phyloP scores from a whole-genome alignment of 1,284 basidiomycete genomes.

The Cutaneotrichosporon sp. region DNA sequence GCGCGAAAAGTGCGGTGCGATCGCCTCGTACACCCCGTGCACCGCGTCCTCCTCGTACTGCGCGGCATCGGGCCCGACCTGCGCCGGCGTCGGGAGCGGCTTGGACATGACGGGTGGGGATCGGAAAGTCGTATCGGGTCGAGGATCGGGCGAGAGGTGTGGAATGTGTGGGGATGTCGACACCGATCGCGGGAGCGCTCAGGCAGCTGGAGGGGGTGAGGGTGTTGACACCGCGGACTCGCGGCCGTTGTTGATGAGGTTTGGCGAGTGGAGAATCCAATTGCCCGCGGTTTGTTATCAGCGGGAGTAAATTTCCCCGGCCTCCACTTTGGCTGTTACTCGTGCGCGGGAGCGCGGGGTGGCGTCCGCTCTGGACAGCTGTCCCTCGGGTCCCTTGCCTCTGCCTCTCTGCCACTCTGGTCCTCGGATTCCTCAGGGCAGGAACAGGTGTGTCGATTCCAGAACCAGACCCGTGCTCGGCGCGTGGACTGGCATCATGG shows the following conservation, averaged over 20 bases:
- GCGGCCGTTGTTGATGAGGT: not conserved
- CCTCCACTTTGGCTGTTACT: not conserved
- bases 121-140: not conserved
- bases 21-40: slow-evolving; percentile 83
- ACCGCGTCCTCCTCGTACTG: slow-evolving; percentile 56
- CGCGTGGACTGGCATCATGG: too few relatives aligned
- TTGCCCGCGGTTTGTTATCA: not conserved
- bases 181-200: not conserved
- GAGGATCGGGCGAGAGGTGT: not conserved
- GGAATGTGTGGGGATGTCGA: not conserved
- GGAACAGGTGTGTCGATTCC: too few relatives aligned
- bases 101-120: slow-evolving; percentile 18
- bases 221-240: not conserved
- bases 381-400: too few relatives aligned
- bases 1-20: slow-evolving; percentile 87
- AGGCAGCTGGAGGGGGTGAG: too few relatives aligned
- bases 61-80: slow-evolving; percentile 26
- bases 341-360: not conserved
- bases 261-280: slow-evolving; percentile 2
- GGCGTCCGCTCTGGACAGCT: too few relatives aligned
- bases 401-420: too few relatives aligned
- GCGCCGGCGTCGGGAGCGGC: slow-evolving; percentile 31
- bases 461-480: too few relatives aligned
- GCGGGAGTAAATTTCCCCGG: not conserved
- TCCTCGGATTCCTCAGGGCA: too few relatives aligned